Evolutionary conservation across 495 filamentous ascomycete species (phyloP).

Genomic region (Xylaria castorea): DNA sequence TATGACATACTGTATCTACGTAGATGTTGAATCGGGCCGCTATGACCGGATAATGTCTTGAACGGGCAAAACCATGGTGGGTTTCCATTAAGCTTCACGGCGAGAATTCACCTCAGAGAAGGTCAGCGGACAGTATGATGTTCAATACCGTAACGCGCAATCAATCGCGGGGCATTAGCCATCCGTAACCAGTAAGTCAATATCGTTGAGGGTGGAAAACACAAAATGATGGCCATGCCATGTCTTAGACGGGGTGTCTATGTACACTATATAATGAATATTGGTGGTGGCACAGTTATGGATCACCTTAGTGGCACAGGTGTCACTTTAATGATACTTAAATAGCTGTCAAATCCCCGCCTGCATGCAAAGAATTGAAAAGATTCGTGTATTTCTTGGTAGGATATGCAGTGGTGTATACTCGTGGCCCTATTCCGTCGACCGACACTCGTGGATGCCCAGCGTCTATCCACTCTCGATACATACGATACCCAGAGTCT

Average conservation of each 20-base stretch:
- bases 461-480: neutral
- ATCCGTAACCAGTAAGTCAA: conserved; percentile 2
- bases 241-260: neutral
- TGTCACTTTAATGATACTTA: conserved; percentile 2
- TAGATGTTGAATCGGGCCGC: conserved; percentile 13
- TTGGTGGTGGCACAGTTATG: neutral
- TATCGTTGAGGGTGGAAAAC: conserved; percentile 5
- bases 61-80: conserved; percentile 5
- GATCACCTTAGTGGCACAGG: neutral
- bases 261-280: neutral
- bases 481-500: neutral
- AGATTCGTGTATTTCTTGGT: neutral
- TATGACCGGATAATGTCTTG: conserved; percentile 21
- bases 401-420: neutral
- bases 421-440: neutral
- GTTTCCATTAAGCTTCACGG: conserved; percentile 2
- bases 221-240: conserved; percentile 7
- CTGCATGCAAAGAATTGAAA: neutral
- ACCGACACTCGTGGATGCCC: neutral
- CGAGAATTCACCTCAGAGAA: neutral
- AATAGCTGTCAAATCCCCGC: conserved; percentile 13
- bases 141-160: conserved; percentile 12
- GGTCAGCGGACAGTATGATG: neutral
- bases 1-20: neutral
- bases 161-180: conserved; percentile 11